Percentiles rank a stretch among this genome's conserved stretches.
Conservation (phyloP, 2,329 filamentous ascomycete species). For the Microdochium trichocladiopsis region DNA sequence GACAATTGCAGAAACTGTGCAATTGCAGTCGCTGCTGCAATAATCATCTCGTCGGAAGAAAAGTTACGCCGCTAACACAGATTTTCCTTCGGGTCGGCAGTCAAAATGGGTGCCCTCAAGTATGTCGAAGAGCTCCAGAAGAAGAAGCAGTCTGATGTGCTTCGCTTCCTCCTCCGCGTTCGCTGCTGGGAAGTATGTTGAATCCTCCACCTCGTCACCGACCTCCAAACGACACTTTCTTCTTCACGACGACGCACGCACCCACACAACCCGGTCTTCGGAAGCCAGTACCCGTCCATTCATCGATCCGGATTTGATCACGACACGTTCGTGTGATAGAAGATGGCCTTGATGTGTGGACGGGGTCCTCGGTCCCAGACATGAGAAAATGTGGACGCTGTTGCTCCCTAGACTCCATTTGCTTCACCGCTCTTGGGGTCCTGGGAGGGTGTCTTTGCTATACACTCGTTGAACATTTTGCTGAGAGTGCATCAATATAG, state of each 20-base stretch:
- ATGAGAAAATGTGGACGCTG: neutral
- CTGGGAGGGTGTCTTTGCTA: constrained; percentile 56
- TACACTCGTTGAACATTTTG: constrained; percentile 99
- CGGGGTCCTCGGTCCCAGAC: neutral
- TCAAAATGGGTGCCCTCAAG: constrained; percentile 98
- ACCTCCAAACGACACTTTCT: constrained; percentile 15
- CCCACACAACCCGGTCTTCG: constrained; percentile 9
- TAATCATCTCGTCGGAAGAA: neutral
- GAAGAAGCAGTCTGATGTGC: constrained; percentile 99
- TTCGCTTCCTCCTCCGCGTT: constrained; percentile 99
- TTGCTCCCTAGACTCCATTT: neutral
- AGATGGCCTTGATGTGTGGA: neutral
- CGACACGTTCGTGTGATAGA: neutral
- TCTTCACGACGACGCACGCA: constrained; percentile 10
- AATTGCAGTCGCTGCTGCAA: neutral
- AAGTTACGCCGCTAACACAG: constrained; percentile 3
- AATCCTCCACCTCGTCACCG: constrained; percentile 30
- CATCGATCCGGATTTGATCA: neutral
- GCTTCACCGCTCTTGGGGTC: neutral
- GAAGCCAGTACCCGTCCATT: neutral
- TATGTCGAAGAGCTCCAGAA: constrained; percentile 99
- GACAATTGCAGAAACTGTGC: neutral
- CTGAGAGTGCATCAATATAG: constrained; percentile 99
- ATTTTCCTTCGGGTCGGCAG: constrained; percentile 25
- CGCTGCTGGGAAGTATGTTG: constrained; percentile 98